Base-by-base conservation (phyloP, 805 yeast genomes). In the Grigorovia transvaalensis region DNA sequence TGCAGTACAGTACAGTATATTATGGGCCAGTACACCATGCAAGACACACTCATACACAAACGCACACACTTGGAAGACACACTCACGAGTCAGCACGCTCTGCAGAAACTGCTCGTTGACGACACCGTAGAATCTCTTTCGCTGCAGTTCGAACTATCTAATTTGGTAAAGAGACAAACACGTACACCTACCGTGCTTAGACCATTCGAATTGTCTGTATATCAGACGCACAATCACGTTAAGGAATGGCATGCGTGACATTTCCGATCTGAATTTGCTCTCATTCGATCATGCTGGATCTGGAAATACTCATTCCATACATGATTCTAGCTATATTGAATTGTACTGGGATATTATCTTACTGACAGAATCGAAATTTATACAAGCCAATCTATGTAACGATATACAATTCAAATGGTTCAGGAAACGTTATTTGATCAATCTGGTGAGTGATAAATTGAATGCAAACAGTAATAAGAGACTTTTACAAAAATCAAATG, bases 241-340 rank as follows among this genome's bases (percentile, higher is more conserved):
- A 54, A 55, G 23, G 61, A 60, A 54, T 65, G 69, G 69, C 55
- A 50, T 57, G 66, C 68, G 68, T 65, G 67, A 63, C 69, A 60
- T 52, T 9, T 17, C 30, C 43, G 35, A 35, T 44, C n/a, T 23
- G 27, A 23, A 23, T 23, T 6, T 23, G 27, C 27, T 23, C 6
- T 23, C 27, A 6, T 23, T 23, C 27, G 6, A 6, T 6, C 6
- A 23, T 23, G 6, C 3, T 23, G 27, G 27, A 3, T 23, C 27
- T 23, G 6, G 27, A 23, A 23, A 23, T 6, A 6, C 27, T 23
- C 27, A 23, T 23, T 44, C 45, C 23, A 46, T 23, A 44, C 46
- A 30, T 13, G 38, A 43, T 15, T 50, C 27, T 12, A 43, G 44
- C 17, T 46, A 56, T 20, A 57, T 57, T 27, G 67, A 66, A 50